Percentiles rank a stretch among this genome's conserved stretches.
Conservation (phyloP, 2,329 filamentous ascomycete genomes). For the Periconia digitata region DNA sequence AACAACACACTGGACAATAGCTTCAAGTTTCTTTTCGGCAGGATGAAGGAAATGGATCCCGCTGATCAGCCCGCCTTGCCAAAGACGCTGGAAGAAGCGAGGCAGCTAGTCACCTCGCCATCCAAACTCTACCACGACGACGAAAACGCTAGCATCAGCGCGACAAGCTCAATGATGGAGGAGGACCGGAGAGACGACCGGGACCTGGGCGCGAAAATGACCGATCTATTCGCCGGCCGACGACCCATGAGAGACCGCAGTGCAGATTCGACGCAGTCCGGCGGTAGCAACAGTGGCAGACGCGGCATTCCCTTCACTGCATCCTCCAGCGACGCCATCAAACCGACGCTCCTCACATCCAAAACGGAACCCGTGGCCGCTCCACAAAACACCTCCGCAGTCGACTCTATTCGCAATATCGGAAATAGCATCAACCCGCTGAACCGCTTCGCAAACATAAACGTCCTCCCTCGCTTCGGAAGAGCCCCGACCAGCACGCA, state of each 20-base stretch:
- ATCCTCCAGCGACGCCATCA: constrained; percentile 24
- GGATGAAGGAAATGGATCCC: constrained; percentile 69
- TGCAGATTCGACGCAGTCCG: constrained; percentile 70
- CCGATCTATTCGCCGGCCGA: constrained; percentile 71
- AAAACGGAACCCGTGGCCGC: constrained; percentile 27
- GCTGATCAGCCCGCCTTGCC: constrained; percentile 60
- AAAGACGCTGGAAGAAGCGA: constrained; percentile 88
- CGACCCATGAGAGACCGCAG: constrained; percentile 69
- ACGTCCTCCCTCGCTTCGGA: constrained; percentile 75
- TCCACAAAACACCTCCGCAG: constrained; percentile 57
- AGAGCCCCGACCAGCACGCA: constrained; percentile 50
- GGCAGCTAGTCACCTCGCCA: constrained; percentile 80
- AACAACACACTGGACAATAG: constrained; percentile 87
- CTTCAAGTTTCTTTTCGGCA: constrained; percentile 90
- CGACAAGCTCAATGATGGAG: constrained; percentile 54
- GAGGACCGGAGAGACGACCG: constrained; percentile 41
- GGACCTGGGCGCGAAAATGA: constrained; percentile 60
- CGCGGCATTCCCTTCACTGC: constrained; percentile 54
- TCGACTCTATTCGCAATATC: constrained; percentile 81
- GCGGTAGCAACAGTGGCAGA: constrained; percentile 61
- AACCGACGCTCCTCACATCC: constrained; percentile 20
- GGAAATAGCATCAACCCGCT: constrained; percentile 82
- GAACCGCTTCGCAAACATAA: constrained; percentile 73
- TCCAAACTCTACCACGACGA: constrained; percentile 52
- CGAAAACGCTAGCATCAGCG: constrained; percentile 54